These are phyloP conservation scores for Cladosporium cucumerinum DNA, from an alignment of 2,329 filamentous ascomycete genomes.

Conservation along the genomic window DNA sequence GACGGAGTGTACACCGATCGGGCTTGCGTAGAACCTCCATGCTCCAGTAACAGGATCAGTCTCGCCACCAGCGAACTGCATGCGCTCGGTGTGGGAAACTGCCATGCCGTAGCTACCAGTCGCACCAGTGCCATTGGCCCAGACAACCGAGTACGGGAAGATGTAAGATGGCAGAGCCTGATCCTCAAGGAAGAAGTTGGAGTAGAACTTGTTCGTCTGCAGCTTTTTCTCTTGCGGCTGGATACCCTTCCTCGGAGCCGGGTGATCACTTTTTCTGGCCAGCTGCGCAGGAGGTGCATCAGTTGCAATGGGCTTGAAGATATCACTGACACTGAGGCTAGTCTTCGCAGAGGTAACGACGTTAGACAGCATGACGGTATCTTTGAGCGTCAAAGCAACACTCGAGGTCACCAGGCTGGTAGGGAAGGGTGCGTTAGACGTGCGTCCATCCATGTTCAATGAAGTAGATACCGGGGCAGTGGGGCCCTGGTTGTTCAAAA, in stretches of 20 bases:
- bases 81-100: conserved; percentile 68
- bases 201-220: conserved; percentile 67
- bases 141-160: conserved; percentile 55
- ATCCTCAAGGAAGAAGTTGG: conserved; percentile 73
- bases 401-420: conserved; percentile 27
- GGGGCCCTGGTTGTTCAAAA: conserved; percentile 24
- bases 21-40: conserved; percentile 70
- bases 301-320: conserved; percentile 43
- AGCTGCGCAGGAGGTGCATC: conserved; percentile 43
- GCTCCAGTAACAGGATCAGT: conserved; percentile 48
- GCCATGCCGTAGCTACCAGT: conserved; percentile 72
- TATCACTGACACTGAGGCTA: conserved; percentile 28
- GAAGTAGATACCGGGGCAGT: conserved; percentile 18
- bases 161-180: conserved; percentile 70
- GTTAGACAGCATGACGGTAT: conserved; percentile 26
- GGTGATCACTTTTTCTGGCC: conserved; percentile 38
- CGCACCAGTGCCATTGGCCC: conserved; percentile 49
- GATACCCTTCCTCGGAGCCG: conserved; percentile 39
- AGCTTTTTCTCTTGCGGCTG: conserved; percentile 46
- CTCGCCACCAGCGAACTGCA: conserved; percentile 51
- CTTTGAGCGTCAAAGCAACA: conserved; percentile 30
- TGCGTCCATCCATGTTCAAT: conserved; percentile 25
- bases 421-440: conserved; percentile 30
- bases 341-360: conserved; percentile 26
- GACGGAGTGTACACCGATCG: conserved; percentile 76